Conservation (phyloP, 202 grass and related monocot species). For the Sporobolus alterniflorus region DNA sequence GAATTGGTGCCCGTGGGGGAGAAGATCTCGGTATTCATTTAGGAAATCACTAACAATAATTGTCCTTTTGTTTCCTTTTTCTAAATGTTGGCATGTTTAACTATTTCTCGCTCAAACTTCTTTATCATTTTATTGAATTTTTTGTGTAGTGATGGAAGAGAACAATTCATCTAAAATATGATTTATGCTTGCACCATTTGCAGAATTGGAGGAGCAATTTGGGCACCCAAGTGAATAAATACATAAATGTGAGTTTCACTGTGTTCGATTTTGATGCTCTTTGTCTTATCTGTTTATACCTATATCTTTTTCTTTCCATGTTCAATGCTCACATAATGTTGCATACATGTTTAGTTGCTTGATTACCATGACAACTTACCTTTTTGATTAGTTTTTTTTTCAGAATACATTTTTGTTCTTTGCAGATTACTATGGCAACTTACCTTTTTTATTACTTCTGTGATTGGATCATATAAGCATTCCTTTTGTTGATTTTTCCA, state of each 20-base stretch:
- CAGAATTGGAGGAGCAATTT: slow-evolving; percentile 79
- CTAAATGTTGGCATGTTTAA: neutral
- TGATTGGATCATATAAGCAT: neutral
- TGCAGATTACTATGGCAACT: neutral
- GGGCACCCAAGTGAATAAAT: slow-evolving; percentile 83
- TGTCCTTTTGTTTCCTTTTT: neutral
- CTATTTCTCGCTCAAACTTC: neutral
- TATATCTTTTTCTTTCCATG: neutral
- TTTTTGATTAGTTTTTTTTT: neutral
- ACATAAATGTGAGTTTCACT: slow-evolving; percentile 67
- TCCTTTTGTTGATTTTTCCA: neutral
- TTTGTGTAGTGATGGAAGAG: neutral
- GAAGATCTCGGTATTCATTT: slow-evolving; percentile 60
- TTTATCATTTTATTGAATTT: neutral
- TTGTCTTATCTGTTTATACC: neutral
- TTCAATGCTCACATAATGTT: neutral
- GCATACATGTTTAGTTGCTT: neutral
- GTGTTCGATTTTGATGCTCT: neutral
- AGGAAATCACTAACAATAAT: neutral
- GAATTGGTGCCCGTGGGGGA: slow-evolving; percentile 58
- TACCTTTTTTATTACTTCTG: neutral
- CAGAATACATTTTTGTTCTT: too few relatives aligned
- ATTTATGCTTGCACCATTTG: slow-evolving; percentile 59
- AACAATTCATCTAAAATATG: neutral
- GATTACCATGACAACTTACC: neutral